Percentiles rank a stretch among this genome's conserved stretches.
phyloP scores from a whole-genome alignment of 2,329 filamentous ascomycete genomes.

The Colletotrichum abscissum region DNA sequence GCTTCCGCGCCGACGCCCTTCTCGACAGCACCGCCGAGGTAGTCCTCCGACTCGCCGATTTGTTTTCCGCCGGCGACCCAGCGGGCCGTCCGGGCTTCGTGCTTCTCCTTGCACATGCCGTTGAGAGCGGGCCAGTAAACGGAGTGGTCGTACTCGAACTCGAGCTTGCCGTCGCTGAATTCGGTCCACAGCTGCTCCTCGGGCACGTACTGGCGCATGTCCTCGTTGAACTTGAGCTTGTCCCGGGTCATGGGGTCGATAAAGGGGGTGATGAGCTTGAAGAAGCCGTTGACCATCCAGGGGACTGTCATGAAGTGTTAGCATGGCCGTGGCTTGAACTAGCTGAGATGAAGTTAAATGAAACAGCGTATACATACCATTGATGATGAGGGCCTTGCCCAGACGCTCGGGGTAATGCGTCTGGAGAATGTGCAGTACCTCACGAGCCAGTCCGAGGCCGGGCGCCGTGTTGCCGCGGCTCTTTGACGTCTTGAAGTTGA shows the following conservation, averaged over 20 bases:
- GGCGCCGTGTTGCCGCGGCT: slow-evolving; percentile 79
- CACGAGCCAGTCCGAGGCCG: slow-evolving; percentile 78
- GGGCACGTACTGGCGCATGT: slow-evolving; percentile 85
- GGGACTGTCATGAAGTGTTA: slow-evolving; percentile 69
- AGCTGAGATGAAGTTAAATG: neutral
- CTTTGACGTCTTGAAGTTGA: slow-evolving; percentile 89
- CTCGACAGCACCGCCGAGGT: slow-evolving; percentile 73
- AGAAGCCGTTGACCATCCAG: slow-evolving; percentile 92
- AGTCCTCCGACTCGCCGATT: slow-evolving; percentile 88
- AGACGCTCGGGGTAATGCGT: slow-evolving; percentile 95
- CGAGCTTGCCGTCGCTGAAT: slow-evolving; percentile 78
- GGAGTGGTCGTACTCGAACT: slow-evolving; percentile 92
- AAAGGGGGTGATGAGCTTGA: slow-evolving; percentile 95
- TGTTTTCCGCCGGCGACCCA: slow-evolving; percentile 85
- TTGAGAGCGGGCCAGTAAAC: slow-evolving; percentile 90
- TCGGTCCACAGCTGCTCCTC: slow-evolving; percentile 83
- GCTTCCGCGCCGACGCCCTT: slow-evolving; percentile 15
- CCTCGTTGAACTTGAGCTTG: slow-evolving; percentile 98
- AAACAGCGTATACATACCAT: slow-evolving; percentile 66
- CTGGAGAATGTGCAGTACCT: slow-evolving; percentile 92
- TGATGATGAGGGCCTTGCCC: slow-evolving; percentile 88
- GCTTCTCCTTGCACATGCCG: slow-evolving; percentile 74
- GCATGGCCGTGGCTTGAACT: neutral
- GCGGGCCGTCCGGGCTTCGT: slow-evolving; percentile 70
- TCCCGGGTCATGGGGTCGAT: slow-evolving; percentile 94